phyloP scores from a whole-genome alignment of 176 grass and related monocot species.

The Aegilops longissima region DNA sequence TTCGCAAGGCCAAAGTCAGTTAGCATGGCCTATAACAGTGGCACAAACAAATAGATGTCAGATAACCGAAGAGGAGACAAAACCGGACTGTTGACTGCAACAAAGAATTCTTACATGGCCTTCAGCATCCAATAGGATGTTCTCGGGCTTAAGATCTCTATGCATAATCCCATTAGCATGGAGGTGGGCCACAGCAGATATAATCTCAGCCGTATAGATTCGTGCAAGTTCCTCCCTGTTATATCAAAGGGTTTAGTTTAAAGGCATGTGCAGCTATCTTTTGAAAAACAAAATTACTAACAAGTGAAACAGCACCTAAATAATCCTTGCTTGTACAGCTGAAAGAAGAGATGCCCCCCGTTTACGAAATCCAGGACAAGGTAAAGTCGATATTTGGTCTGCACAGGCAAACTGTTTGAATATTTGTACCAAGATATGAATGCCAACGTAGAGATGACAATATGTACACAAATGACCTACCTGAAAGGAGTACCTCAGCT shows the following conservation, averaged over 20 bases:
- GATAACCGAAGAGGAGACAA: background rate
- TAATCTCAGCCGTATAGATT: constrained; percentile 89
- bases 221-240: constrained; percentile 90
- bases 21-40: constrained; percentile 65
- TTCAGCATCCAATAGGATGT: constrained; percentile 81
- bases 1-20: constrained; percentile 97
- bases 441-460: background rate
- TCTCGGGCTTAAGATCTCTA: constrained; percentile 98
- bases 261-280: background rate
- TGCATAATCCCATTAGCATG: constrained; percentile 95
- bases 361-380: constrained; percentile 96
- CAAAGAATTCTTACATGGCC: constrained; percentile 74
- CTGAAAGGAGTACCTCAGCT: constrained; percentile 98
- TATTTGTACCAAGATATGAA: constrained; percentile 31
- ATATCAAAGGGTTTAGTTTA: constrained; percentile 16
- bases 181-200: constrained; percentile 87
- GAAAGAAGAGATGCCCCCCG: constrained; percentile 94
- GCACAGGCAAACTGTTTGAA: constrained; percentile 22
- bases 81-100: background rate
- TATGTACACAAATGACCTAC: constrained; percentile 29
- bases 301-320: constrained; percentile 61
- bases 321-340: constrained; percentile 92
- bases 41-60: background rate
- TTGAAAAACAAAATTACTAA: constrained; percentile 1
- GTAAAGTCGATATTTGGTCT: constrained; percentile 95